These are phyloP conservation scores for Penicillium crystallinum DNA, from an alignment of 495 filamentous ascomycete species.

Conservation along the genomic window DNA sequence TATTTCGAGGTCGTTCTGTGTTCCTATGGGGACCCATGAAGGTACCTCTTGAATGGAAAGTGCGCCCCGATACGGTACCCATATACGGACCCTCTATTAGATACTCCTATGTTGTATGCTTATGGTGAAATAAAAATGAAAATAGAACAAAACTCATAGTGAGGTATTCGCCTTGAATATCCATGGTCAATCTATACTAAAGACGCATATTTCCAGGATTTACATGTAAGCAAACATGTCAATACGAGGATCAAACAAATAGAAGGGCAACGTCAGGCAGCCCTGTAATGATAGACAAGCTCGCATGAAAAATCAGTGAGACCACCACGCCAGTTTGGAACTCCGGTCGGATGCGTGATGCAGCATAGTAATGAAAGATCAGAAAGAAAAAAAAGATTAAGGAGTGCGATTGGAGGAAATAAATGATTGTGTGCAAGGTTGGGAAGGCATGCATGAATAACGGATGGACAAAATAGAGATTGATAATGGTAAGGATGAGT, in stretches of 20 bases:
- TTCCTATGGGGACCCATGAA: no score
- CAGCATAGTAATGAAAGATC: not conserved
- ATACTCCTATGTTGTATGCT: no score
- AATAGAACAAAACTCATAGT: not conserved
- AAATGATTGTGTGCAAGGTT: not conserved
- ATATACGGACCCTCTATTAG: no score
- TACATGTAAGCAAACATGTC: not conserved
- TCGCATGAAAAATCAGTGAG: conserved; percentile 5
- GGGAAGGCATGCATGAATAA: not conserved
- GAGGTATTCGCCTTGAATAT: not conserved
- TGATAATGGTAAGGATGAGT: not conserved
- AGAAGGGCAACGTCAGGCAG: not conserved
- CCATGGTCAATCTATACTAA: not conserved
- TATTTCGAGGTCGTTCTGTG: no score
- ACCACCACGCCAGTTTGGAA: conserved; percentile 17
- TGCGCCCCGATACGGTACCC: no score
- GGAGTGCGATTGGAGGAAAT: not conserved
- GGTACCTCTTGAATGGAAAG: no score
- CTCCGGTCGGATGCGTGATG: conserved; percentile 25
- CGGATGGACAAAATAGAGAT: not conserved
- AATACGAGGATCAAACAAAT: not conserved
- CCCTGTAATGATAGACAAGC: conserved; percentile 1
- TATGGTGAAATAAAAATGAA: no score
- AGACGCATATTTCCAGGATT: not conserved
- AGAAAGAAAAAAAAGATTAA: not conserved